Percentiles rank a stretch among this genome's conserved stretches.
Conservation (phyloP, 2,329 filamentous ascomycete genomes). For the Fonsecaea multimorphosa region DNA sequence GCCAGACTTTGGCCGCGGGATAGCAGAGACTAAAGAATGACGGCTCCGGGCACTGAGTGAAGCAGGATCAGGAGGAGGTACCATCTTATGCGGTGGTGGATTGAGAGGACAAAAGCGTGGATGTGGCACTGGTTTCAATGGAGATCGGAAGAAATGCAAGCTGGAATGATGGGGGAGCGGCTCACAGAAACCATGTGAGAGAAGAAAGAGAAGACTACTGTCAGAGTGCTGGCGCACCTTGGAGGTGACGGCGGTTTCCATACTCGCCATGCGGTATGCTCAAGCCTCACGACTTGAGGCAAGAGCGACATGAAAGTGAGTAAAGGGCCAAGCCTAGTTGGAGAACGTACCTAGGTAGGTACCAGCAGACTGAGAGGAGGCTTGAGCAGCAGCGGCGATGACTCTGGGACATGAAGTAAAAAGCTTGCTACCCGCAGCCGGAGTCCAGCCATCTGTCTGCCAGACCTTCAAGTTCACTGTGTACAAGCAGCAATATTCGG, state of each 20-base stretch:
- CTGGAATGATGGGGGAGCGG: constrained; percentile 13
- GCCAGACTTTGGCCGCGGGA: constrained; percentile 27
- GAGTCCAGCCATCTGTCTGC: neutral
- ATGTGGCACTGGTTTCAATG: neutral
- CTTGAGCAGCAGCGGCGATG: neutral
- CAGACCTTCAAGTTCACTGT: neutral
- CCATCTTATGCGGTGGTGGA: constrained; percentile 4
- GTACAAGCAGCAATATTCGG: neutral
- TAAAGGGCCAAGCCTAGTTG: no score
- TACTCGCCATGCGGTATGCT: neutral
- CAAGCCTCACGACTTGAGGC: neutral
- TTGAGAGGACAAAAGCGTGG: constrained; percentile 11
- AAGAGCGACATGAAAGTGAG: constrained; percentile 4
- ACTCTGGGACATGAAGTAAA: neutral
- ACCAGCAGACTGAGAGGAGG: neutral
- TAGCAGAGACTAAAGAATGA: constrained; percentile 28
- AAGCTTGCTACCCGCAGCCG: neutral
- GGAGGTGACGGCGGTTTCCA: neutral
- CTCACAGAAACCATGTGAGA: constrained; percentile 9
- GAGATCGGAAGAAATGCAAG: constrained; percentile 19
- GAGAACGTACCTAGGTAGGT: no score
- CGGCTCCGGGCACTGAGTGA: constrained; percentile 25
- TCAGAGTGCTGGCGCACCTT: neutral
- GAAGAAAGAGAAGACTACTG: constrained; percentile 2
- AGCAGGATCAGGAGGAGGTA: constrained; percentile 10